These are phyloP conservation scores for Rostrohypoxylon terebratum DNA, from an alignment of 495 filamentous ascomycete genomes.

Conservation along the genomic window DNA sequence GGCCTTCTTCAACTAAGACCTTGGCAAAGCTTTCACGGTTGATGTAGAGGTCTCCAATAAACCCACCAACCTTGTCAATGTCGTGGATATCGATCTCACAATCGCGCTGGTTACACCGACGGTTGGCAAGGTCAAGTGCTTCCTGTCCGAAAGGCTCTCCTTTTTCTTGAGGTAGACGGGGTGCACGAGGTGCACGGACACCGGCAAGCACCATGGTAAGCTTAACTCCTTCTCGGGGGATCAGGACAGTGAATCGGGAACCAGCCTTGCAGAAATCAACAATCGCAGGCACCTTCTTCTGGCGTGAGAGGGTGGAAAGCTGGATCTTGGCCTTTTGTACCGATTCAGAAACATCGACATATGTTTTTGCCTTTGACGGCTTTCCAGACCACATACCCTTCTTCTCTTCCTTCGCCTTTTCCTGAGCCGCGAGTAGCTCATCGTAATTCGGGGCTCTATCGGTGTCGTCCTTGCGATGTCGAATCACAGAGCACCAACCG, in stretches of 20 bases:
- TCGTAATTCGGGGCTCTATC: constrained; percentile 96
- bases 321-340: constrained; percentile 96
- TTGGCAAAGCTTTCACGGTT: constrained; percentile 98
- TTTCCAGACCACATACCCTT: constrained; percentile 97
- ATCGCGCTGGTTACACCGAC: constrained; percentile 90
- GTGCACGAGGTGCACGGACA: constrained; percentile 88
- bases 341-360: constrained; percentile 89
- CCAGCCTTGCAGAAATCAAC: constrained; percentile 98
- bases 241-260: constrained; percentile 90
- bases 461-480: constrained; percentile 90
- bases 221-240: constrained; percentile 93
- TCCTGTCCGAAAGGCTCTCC: constrained; percentile 96
- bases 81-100: constrained; percentile 96
- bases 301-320: constrained; percentile 83
- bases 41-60: constrained; percentile 94
- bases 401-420: constrained; percentile 79
- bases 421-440: constrained; percentile 88
- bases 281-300: constrained; percentile 91
- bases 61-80: constrained; percentile 95
- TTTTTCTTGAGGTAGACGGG: constrained; percentile 80
- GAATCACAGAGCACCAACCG: constrained; percentile 91
- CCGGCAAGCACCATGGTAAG: constrained; percentile 95
- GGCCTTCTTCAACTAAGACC: constrained; percentile 90
- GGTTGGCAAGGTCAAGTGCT: constrained; percentile 89
- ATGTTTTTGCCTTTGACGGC: constrained; percentile 79